phyloP scores from a whole-genome alignment of 352 stramenopile species.

The Pythium oligandrum region DNA sequence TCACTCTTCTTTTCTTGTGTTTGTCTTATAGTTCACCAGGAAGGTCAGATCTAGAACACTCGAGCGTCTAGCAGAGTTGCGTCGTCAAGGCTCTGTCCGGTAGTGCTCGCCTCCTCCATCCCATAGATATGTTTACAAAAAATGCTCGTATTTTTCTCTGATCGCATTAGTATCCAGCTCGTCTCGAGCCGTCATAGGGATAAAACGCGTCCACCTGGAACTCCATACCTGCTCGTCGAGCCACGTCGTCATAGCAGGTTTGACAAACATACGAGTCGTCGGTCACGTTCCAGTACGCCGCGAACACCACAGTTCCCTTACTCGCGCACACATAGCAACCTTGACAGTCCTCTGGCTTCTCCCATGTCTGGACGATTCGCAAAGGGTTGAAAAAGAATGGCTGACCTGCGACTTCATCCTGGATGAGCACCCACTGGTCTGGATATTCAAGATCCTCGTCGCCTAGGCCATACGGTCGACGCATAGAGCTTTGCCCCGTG shows the following conservation, averaged over 20 bases:
- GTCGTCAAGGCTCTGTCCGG: no score
- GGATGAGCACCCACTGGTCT: constrained; percentile 56
- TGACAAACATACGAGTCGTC: constrained; percentile 46
- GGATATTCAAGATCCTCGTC: constrained; percentile 43
- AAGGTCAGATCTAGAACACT: no score
- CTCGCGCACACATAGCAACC: constrained; percentile 31
- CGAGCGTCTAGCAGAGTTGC: no score
- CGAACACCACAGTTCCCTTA: constrained; percentile 24
- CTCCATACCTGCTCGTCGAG: constrained; percentile 8
- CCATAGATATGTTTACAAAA: no score
- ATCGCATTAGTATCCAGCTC: constrained; percentile 12
- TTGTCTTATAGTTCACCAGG: no score
- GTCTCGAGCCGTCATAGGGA: constrained; percentile 47
- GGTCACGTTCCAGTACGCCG: constrained; percentile 40
- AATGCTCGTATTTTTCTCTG: not conserved
- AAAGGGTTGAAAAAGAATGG: constrained; percentile 67
- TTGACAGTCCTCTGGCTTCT: constrained; percentile 42
- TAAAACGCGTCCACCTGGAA: constrained; percentile 25
- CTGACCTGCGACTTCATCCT: constrained; percentile 37
- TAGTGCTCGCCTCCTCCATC: no score
- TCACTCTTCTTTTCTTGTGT: not conserved
- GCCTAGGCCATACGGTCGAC: constrained; percentile 55
- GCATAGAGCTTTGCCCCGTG: constrained; percentile 23
- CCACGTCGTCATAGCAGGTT: constrained; percentile 26
- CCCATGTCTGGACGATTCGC: constrained; percentile 52